These are phyloP conservation scores for Sorghum bicolor DNA, from an alignment of 176 grass and related monocot genomes.

Conservation along the genomic window DNA sequence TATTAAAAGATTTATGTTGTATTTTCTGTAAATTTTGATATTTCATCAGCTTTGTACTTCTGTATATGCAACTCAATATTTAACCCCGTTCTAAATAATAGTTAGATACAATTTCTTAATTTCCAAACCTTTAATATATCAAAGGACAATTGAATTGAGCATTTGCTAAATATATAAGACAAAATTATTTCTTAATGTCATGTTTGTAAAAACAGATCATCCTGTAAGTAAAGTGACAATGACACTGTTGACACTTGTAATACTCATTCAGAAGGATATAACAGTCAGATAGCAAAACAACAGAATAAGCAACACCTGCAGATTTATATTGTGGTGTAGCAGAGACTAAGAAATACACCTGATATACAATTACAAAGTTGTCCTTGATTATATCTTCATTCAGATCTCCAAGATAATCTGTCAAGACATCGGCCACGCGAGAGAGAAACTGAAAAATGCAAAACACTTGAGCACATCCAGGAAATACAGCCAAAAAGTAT, in stretches of 20 bases:
- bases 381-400: conserved; percentile 94
- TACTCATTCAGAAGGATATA: not conserved
- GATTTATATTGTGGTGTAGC: not conserved
- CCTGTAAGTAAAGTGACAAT: not conserved
- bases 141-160: not conserved
- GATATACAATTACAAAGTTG: conserved; percentile 96
- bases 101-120: not conserved
- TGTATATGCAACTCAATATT: not conserved
- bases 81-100: not conserved
- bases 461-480: conserved; percentile 12
- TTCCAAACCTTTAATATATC: not conserved
- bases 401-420: conserved; percentile 76
- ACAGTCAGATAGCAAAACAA: not conserved
- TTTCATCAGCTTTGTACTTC: conserved; percentile 3
- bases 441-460: conserved; percentile 65
- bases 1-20: not conserved
- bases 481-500: not conserved
- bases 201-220: not conserved
- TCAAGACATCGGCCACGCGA: conserved; percentile 76
- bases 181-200: not conserved
- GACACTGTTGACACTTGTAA: not conserved
- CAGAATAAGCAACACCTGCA: not conserved
- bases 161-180: not conserved
- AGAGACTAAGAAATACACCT: conserved; percentile 43
- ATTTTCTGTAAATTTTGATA: not conserved